Percentiles rank a stretch among this genome's conserved stretches.
Conservation (phyloP, 352 stramenopile species). For the Globisporangium barbulae region DNA sequence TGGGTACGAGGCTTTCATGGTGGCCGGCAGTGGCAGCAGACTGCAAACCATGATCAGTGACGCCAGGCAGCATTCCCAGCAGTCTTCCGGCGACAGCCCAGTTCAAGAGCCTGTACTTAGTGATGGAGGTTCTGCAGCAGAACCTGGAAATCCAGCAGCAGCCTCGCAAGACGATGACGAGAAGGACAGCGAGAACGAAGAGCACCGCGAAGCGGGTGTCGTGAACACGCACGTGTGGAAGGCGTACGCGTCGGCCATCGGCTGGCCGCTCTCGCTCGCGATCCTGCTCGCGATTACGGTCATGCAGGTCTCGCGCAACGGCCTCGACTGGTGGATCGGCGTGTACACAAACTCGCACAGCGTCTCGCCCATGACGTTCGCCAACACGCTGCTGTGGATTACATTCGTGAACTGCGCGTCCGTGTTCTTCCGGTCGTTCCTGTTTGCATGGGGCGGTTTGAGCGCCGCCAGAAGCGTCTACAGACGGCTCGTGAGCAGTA, state of each 20-base stretch:
- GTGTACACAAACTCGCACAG: constrained; percentile 65
- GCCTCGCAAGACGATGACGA: not conserved
- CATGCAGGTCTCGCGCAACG: constrained; percentile 83
- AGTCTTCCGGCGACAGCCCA: not conserved
- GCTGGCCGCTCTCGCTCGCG: constrained; percentile 35
- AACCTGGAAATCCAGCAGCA: too few species aligned
- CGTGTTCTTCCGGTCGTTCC: constrained; percentile 74
- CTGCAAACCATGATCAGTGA: constrained; percentile 26
- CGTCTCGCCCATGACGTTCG: constrained; percentile 50
- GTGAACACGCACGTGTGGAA: constrained; percentile 62
- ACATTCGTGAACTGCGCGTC: constrained; percentile 60
- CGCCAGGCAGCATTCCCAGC: not conserved
- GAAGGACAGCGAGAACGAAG: constrained; percentile 16
- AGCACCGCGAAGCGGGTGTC: constrained; percentile 58
- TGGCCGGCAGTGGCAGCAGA: constrained; percentile 19
- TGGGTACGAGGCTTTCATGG: constrained; percentile 24
- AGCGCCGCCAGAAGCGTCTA: constrained; percentile 69
- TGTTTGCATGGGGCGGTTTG: constrained; percentile 83
- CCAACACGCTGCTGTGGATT: constrained; percentile 57
- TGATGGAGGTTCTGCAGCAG: not conserved
- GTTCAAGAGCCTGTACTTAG: not conserved
- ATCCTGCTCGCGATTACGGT: constrained; percentile 49
- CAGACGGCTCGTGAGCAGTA: constrained; percentile 33
- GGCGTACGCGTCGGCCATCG: constrained; percentile 52
- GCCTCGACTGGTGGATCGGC: constrained; percentile 82